Base-by-base conservation (phyloP, 2,329 filamentous ascomycete species). In the Stemphylium beticola region DNA sequence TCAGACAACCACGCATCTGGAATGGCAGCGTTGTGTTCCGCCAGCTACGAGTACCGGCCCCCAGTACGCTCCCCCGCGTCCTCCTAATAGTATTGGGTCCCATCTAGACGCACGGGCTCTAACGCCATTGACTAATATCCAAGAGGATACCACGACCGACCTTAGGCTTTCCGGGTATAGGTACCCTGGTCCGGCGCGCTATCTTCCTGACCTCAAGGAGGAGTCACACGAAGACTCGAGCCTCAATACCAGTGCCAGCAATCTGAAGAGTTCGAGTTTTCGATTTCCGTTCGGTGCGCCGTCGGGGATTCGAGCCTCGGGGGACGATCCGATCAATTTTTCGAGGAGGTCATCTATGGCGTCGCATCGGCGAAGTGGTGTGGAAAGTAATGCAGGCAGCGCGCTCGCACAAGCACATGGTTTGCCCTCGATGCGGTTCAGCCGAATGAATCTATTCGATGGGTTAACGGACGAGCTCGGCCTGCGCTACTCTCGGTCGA, bases 371-470 rank as follows among this genome's bases (percentile, higher is more conserved):
- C 57, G 46, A 44, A 66, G 64, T 39, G 65, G 40, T 20, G 40
- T 69, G 8, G 62, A 65, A 20, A 64, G 55, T 40, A 65, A 42
- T 15, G 49, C 69, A 8, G 62, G 64, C n/a, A 64, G 53, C 36
- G 61, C 44, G 15, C 53, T 69, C 33, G 60, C 57, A 22, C 61
- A 67, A 38, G 72, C 71, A 36, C 71, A 75, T 49, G 72, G 76
- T 12, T 69, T 82, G 26, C 79, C 79, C 12, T 79, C 77, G 7
- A 71, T 82, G 55, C 77, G 80, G 55, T 81, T 82, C 67, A 81
- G 79, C 54, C 72, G 72, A 7, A 76, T 77, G 62, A 74, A 81
- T 58, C 64, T 82, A 40, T 72, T 81, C 47, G 75, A 77, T 36
- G 79, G 76, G 62, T 60, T 81, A 26, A 77, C 78, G 29, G 77